Evolutionary conservation across 768 basidiomycete genomes (phyloP), one percentile per base, ranked within the genome.

Genomic region (Lepiota brunneoincarnata): DNA sequence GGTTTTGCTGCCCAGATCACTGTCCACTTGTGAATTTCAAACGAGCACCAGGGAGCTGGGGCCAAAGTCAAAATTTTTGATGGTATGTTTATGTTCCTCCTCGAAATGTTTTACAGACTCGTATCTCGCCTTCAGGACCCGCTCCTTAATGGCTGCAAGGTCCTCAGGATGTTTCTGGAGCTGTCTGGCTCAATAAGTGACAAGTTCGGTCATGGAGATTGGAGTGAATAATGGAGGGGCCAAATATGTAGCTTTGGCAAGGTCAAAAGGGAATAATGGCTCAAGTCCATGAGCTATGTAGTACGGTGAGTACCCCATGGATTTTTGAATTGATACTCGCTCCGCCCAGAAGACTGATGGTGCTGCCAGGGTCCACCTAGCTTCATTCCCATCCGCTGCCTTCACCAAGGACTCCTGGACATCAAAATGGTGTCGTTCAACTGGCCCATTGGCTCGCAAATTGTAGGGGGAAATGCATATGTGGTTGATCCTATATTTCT

Each of bases 391-490:
- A 0, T 65, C 61, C 18, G 62, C 62, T 4, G 65, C 61, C 41
- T 74, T 74, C 12, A 72, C 56, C 0, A 74, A 36, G 0, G 63
- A 45, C 51, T 72, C 63, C 0, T 67, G 56, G 0, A 74, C 60
- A 45, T 62, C 59, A 14, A 39, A 64, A 50, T 72, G 71, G 24
- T 41, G 9, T 18, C 59, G 44, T 40, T 78, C 71, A 2, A 75
- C 62, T 1, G 68, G 55, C 0, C 75, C 69, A 18, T 77, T 74
- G 0, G 71, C 72, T 1, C 60, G 59, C 0, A 71, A 76, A 55
- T 77, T 77, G 58, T 77, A 78, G 0, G 67, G 60, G 6, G 68
- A 72, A 15, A 78, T 78, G 0, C 58, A 39, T 6, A 78, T 76
- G 42, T 76, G 69, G 1, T 53, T 40, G 20, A 77, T 69, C 12